Base-by-base conservation (phyloP, 345 rosid genomes). In the Lagerstroemia speciosa region DNA sequence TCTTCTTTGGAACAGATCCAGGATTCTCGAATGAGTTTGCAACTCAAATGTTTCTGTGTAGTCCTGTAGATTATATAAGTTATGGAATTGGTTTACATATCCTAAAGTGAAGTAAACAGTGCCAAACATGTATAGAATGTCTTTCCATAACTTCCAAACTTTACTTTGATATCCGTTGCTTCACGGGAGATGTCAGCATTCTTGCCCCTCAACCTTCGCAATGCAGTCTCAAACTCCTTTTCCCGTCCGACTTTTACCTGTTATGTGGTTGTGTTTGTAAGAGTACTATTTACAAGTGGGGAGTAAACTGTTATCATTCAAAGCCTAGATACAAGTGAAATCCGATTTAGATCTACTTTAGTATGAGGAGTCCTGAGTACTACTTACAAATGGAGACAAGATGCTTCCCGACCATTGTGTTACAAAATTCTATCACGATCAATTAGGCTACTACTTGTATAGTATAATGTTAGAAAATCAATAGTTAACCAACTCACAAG, bases 101-200 rank as follows among this genome's bases (percentile, higher is more conserved):
- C 63, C 63, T 14, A 29, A 26, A 30, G 52, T 62, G 22, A 32
- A 19, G 17, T 38, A 53, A 5, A 36, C n/a, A 17, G 0, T 26
- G 33, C 6, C 20, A 11, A 27, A 43, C 8, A 38, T 41, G 55
- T 15, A 3, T 1, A n/a, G 33, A 5, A 68, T 36, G 31, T 1
- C 10, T 26, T 45, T 8, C 22, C 2, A 2, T 6, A 62, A 36
- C 9, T 31, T 12, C 30, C 29, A 50, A 30, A 71, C 31, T 5
- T 63, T 71, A 87, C 84, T 68, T 41, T 83, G 71, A 85, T 85
- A 29, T 81, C 81, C 1, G 75, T 66, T 14, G 80, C 77, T 87
- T 87, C 92, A 50, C 69, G 69, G n/a, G 86, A 75, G 66, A 83
- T 79, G 66, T 85, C 72, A 36, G 53, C 73, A 20, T 62, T 67